Conservation (phyloP, 2,329 filamentous ascomycete genomes). For the Colletotrichum aenigma region DNA sequence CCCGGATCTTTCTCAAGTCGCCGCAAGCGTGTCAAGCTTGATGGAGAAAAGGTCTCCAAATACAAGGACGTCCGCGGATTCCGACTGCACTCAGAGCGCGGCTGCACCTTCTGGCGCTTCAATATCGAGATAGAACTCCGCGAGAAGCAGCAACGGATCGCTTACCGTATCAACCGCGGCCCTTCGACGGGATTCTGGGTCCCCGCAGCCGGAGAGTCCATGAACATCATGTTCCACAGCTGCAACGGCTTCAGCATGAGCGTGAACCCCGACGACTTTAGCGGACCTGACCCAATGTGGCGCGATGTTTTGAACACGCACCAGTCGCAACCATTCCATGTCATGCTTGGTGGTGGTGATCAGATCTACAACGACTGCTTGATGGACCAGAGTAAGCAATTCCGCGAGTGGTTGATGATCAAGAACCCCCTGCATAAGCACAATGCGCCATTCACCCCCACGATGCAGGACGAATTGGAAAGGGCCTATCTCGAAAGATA, state of each 20-base stretch:
- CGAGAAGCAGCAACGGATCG: constrained; percentile 80
- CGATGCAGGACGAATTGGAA: constrained; percentile 89
- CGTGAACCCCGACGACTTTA: constrained; percentile 79
- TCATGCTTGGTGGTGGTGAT: constrained; percentile 97
- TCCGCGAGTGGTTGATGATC: constrained; percentile 83
- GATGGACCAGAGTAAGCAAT: constrained; percentile 74
- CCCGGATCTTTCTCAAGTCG: constrained; percentile 59
- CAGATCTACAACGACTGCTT: constrained; percentile 95
- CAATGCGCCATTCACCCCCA: constrained; percentile 74
- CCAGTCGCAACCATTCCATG: constrained; percentile 90
- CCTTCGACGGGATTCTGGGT: constrained; percentile 95
- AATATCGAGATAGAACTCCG: constrained; percentile 90
- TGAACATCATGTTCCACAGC: constrained; percentile 99
- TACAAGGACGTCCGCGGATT: constrained; percentile 84
- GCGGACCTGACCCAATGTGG: constrained; percentile 95
- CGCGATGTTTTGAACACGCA: constrained; percentile 93
- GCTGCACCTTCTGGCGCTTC: constrained; percentile 96
- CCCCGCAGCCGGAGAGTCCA: constrained; percentile 78
- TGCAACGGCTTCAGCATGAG: constrained; percentile 93
- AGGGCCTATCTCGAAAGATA: constrained; percentile 88
- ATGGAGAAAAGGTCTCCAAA: constrained; percentile 82
- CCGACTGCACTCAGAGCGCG: constrained; percentile 82
- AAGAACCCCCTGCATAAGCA: constrained; percentile 83
- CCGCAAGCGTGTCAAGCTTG: constrained; percentile 57
- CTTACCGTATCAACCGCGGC: constrained; percentile 93